Base-by-base conservation (phyloP, 176 grass and related monocot species). In the Oryza brachyantha region DNA sequence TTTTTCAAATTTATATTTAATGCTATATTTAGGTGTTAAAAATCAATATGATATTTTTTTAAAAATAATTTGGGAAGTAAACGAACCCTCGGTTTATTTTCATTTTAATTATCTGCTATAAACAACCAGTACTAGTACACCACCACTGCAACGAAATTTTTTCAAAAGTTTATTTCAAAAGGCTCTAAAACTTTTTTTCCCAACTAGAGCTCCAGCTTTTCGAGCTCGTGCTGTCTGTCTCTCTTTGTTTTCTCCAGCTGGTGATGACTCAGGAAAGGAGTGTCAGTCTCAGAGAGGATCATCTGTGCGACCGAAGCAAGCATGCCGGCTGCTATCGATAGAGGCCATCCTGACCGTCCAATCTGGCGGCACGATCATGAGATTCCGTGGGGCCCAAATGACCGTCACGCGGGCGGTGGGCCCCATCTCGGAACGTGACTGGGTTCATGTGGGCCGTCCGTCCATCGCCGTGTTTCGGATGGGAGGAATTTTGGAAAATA, bases 141-240 rank as follows among this genome's bases (percentile, higher is more conserved):
- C 13, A 43, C 41, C 13, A 0, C 3, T 3, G 12, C 12, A 14
- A 43, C n/a, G n/a, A 43, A 43, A 42, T 3, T 3, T 13, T 13
- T 29, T 4, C n/a, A 48, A 34, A 72, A 64, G 43, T 77, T 73
- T 24, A 21, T 76, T 76, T 29, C 22, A 40, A 88, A 88, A 74
- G 45, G 45, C 26, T 42, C 59, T 2, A 4, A 75, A 17, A 34
- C 65, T 84, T 84, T 70, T 29, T 19, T n/a, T n/a, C n/a, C 7
- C 29, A 29, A 5, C 2, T 14, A 13, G 3, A 68, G 36, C 8
- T 19, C 41, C 39, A 55, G 7, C 58, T 73, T 31, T 73, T 58
- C 31, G 26, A 80, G 27, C 25, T 29, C 21, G 17, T 57, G 52
- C n/a, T 57, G 52, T 57, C n/a, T 57, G 52, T 57, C 19, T 36